Percentiles rank a stretch among this genome's conserved stretches.
phyloP scores from a whole-genome alignment of 1,284 basidiomycete genomes.

The Pyrrhoderma lamaoense region DNA sequence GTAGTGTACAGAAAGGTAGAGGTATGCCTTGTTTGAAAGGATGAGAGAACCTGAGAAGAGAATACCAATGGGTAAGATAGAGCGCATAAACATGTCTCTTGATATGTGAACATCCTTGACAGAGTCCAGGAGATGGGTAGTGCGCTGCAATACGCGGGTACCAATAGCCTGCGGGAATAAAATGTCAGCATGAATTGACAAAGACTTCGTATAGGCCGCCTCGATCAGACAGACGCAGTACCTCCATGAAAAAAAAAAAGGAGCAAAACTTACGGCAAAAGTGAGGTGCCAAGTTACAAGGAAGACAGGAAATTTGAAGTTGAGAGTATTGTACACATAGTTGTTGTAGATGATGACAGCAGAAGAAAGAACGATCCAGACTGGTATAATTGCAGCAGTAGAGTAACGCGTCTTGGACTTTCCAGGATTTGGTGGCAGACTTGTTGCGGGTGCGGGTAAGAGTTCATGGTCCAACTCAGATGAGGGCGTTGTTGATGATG shows the following conservation, averaged over 20 bases:
- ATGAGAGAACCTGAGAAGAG: constrained; percentile 92
- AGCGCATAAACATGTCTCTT: constrained; percentile 74
- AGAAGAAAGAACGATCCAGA: constrained; percentile 89
- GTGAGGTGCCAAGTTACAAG: constrained; percentile 82
- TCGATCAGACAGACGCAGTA: background rate
- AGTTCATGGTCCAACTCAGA: constrained; percentile 24
- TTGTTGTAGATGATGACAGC: constrained; percentile 97
- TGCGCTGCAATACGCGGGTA: constrained; percentile 83
- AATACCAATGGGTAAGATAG: constrained; percentile 89
- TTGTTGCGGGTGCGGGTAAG: constrained; percentile 39
- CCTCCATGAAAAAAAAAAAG: constrained; percentile 19
- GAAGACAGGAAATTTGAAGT: constrained; percentile 85
- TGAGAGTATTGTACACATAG: constrained; percentile 76
- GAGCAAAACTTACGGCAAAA: constrained; percentile 59
- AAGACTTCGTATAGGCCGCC: no score
- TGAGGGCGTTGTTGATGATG: constrained; percentile 8
- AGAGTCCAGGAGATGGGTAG: constrained; percentile 85
- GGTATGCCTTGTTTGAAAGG: constrained; percentile 90
- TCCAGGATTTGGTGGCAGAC: constrained; percentile 33
- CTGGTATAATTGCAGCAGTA: constrained; percentile 65
- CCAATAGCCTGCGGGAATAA: constrained; percentile 64
- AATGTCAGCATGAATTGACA: background rate
- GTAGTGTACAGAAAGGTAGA: constrained; percentile 86
- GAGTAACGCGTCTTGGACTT: constrained; percentile 38
- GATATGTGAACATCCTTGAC: constrained; percentile 84